A percentile compares a stretch with the other conserved stretches of the same genome.
phyloP scores from a whole-genome alignment of 345 rosid species.

The Rubroshorea leprosula region DNA sequence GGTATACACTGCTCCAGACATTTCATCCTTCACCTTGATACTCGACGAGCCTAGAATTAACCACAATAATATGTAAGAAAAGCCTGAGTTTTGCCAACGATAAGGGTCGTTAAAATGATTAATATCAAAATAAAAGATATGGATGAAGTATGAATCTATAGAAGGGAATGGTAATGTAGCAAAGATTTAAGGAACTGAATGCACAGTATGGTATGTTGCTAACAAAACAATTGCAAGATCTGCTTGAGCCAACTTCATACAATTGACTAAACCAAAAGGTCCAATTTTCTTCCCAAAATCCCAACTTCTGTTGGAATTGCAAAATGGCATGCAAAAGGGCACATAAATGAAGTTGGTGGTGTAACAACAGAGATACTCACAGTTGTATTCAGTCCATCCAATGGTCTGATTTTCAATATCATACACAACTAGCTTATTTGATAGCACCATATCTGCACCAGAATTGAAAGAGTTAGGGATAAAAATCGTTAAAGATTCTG shows the following conservation, averaged over 20 bases:
- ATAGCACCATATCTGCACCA: slow-evolving; percentile 69
- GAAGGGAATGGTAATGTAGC: too few species aligned
- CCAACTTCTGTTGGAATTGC: too few species aligned
- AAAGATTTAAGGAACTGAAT: too few species aligned
- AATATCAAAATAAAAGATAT: too few species aligned
- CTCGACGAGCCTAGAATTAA: slow-evolving; percentile 61
- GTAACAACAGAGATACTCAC: slow-evolving; percentile 40
- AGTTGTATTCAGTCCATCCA: slow-evolving; percentile 84
- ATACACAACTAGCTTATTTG: slow-evolving; percentile 75
- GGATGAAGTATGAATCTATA: background rate
- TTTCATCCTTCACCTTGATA: slow-evolving; percentile 56
- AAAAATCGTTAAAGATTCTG: too few species aligned
- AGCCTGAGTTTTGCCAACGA: background rate
- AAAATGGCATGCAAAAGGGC: background rate
- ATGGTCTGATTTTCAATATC: slow-evolving; percentile 65
- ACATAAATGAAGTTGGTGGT: background rate
- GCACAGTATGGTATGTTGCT: background rate
- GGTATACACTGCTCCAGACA: slow-evolving; percentile 33
- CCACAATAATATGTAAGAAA: slow-evolving; percentile 4
- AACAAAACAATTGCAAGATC: too few species aligned
- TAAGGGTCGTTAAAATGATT: too few species aligned
- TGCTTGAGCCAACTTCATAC: too few species aligned
- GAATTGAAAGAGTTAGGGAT: background rate
- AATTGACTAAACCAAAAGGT: too few species aligned
- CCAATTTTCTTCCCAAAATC: too few species aligned